Evolutionary conservation across 192 early-diverging fungal genomes (phyloP).

Genomic region (Podila clonocystis): DNA sequence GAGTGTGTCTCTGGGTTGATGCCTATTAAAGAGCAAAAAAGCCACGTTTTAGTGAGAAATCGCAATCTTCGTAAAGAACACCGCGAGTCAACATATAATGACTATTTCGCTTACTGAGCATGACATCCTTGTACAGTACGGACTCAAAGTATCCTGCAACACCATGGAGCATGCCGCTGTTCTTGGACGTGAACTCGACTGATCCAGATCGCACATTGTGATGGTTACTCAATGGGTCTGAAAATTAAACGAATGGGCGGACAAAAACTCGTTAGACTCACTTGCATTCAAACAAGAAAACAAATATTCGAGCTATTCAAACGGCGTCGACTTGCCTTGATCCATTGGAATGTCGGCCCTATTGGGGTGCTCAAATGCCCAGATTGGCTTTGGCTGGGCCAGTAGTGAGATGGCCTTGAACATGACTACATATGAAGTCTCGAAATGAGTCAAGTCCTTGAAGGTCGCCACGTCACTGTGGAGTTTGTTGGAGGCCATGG

Average conservation of each 20-base stretch:
- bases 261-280: too few species aligned
- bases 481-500: slow-evolving; percentile 88
- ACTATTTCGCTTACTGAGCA: slow-evolving; percentile 52
- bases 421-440: slow-evolving; percentile 99
- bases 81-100: background rate
- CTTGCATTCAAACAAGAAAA: too few species aligned
- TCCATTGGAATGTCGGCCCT: slow-evolving; percentile 35
- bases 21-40: slow-evolving; percentile 54
- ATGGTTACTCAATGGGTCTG: slow-evolving; percentile 68
- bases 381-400: slow-evolving; percentile 75
- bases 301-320: background rate
- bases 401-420: slow-evolving; percentile 80
- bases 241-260: background rate
- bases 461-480: slow-evolving; percentile 76
- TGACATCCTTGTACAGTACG: slow-evolving; percentile 86
- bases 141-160: slow-evolving; percentile 98
- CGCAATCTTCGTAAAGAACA: background rate
- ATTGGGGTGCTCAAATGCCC: slow-evolving; percentile 88
- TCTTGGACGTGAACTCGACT: slow-evolving; percentile 62
- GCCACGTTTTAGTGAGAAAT: background rate
- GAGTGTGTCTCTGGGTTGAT: slow-evolving; percentile 91
- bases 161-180: slow-evolving; percentile 84
- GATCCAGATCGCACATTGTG: slow-evolving; percentile 79
- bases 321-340: slow-evolving; percentile 20
- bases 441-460: slow-evolving; percentile 73